A percentile compares a stretch with the other conserved stretches of the same genome.
Evolutionary conservation across 306 rosid species (phyloP).

Genomic region (Malus fusca): DNA sequence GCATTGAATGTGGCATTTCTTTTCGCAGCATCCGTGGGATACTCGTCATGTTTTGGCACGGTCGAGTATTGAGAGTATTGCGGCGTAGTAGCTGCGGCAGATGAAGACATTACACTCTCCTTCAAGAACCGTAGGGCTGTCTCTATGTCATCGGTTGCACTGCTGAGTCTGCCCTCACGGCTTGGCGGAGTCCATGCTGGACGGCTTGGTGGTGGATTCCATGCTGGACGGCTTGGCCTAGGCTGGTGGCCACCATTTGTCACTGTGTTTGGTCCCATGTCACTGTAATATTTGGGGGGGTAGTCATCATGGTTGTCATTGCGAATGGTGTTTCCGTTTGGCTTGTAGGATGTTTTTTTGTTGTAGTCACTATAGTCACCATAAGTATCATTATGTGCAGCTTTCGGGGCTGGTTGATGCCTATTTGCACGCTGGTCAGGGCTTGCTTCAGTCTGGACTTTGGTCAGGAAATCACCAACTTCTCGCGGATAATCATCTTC

Average conservation of each 20-base stretch:
- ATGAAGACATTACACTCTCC: constrained; percentile 19
- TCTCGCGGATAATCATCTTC: background rate
- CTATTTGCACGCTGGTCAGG: constrained; percentile 14
- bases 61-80: background rate
- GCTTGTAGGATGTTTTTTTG: constrained; percentile 20
- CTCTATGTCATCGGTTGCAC: constrained; percentile 32
- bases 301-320: background rate
- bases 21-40: constrained; percentile 11
- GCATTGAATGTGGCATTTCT: background rate
- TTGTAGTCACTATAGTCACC: constrained; percentile 12
- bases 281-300: background rate
- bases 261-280: background rate
- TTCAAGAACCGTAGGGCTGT: constrained; percentile 19
- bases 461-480: constrained; percentile 20
- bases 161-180: constrained; percentile 24
- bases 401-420: background rate
- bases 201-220: constrained; percentile 2
- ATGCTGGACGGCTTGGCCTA: constrained; percentile 10
- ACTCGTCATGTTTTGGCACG: background rate
- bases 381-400: constrained; percentile 1
- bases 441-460: constrained; percentile 25
- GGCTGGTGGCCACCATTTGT: constrained; percentile 9
- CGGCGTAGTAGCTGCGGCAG: background rate
- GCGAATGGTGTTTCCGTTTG: constrained; percentile 5
- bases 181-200: constrained; percentile 4